These are phyloP conservation scores for Didymella exigua DNA, from an alignment of 2,329 filamentous ascomycete genomes.

Conservation along the genomic window DNA sequence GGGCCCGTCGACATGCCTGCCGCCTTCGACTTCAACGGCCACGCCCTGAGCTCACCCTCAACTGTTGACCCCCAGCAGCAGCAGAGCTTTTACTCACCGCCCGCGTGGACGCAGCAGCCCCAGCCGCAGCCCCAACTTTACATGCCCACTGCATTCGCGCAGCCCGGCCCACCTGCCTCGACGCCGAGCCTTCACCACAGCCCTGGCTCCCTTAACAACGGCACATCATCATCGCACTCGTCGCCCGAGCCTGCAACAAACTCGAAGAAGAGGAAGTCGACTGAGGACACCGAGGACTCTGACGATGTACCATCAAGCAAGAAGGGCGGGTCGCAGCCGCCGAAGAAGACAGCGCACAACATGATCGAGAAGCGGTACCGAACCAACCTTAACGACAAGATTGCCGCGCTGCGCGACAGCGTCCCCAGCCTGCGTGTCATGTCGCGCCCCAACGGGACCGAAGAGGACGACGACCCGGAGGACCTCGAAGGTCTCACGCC, in stretches of 20 bases:
- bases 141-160: slow-evolving; percentile 30
- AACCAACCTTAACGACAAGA: slow-evolving; percentile 97
- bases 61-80: slow-evolving; percentile 32
- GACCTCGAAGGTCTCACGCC: slow-evolving; percentile 72
- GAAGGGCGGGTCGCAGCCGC: slow-evolving; percentile 60
- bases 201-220: slow-evolving; percentile 43
- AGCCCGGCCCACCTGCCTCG: slow-evolving; percentile 33
- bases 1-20: slow-evolving; percentile 37
- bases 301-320: slow-evolving; percentile 60
- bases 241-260: slow-evolving; percentile 62
- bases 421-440: slow-evolving; percentile 88
- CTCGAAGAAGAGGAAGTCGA: slow-evolving; percentile 49
- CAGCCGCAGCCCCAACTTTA: slow-evolving; percentile 34
- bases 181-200: slow-evolving; percentile 49
- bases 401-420: slow-evolving; percentile 86
- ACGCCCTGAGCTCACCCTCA: slow-evolving; percentile 41
- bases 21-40: slow-evolving; percentile 43
- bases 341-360: slow-evolving; percentile 95
- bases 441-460: slow-evolving; percentile 63
- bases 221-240: slow-evolving; percentile 59
- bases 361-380: slow-evolving; percentile 98
- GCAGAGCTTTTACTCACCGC: slow-evolving; percentile 38
- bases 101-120: slow-evolving; percentile 40
- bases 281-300: slow-evolving; percentile 61
- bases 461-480: slow-evolving; percentile 80